phyloP scores from a whole-genome alignment of 164 flowering plant species.

The Hamamelis virginiana region DNA sequence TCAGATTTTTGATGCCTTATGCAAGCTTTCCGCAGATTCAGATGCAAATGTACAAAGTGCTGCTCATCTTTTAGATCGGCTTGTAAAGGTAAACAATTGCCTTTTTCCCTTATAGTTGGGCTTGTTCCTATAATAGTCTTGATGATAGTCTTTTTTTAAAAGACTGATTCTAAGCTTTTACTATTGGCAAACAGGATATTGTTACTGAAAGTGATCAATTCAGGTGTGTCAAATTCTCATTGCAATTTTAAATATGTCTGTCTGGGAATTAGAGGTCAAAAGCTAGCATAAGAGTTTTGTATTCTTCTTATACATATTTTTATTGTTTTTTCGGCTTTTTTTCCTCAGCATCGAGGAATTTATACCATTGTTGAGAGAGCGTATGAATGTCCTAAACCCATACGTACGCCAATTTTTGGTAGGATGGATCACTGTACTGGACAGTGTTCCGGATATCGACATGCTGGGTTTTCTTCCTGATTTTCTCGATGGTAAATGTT shows the following conservation, averaged over 20 bases:
- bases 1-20: slow-evolving; percentile 92
- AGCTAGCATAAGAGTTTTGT: background rate
- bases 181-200: slow-evolving; percentile 72
- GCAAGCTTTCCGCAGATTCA: slow-evolving; percentile 95
- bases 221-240: slow-evolving; percentile 53
- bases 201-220: slow-evolving; percentile 98
- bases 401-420: slow-evolving; percentile 96
- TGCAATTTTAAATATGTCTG: slow-evolving; percentile 3
- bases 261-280: slow-evolving; percentile 8
- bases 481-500: slow-evolving; percentile 92
- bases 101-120: background rate
- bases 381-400: slow-evolving; percentile 91
- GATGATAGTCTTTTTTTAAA: background rate
- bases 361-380: slow-evolving; percentile 92
- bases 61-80: slow-evolving; percentile 96
- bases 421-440: slow-evolving; percentile 98
- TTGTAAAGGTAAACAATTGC: slow-evolving; percentile 68
- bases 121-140: background rate
- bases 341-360: slow-evolving; percentile 91
- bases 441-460: slow-evolving; percentile 97
- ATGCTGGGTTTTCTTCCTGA: slow-evolving; percentile 99
- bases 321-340: slow-evolving; percentile 10
- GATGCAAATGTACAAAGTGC: slow-evolving; percentile 99
- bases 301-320: slow-evolving; percentile 4
- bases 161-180: slow-evolving; percentile 1